Base-by-base conservation (phyloP, 805 yeast species). In the Kodamaea neixiangensis region DNA sequence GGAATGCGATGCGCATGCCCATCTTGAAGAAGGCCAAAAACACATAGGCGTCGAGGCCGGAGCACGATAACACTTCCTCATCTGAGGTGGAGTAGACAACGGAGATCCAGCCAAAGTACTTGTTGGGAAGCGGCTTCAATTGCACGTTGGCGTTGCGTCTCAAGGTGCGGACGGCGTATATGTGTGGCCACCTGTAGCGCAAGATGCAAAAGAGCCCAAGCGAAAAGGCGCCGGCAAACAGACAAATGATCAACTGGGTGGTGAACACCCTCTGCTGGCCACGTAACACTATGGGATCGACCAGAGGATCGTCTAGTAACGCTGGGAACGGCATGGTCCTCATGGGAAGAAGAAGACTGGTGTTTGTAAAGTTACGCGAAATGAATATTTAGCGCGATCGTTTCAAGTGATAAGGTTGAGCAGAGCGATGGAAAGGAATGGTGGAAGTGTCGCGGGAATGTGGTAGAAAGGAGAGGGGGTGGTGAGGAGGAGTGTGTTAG, bases 241-340 rank as follows among this genome's bases (percentile, higher is more conserved):
- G 59, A 53, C 85, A 81, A 37, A 82, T 68, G 51, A 71, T 67
- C 45, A 82, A 64, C 60, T 82, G 87, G 11, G 82, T 79, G 44
- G 73, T 74, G 64, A 82, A 82, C 46, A 82, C 82, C n/a, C 83
- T 72, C 62, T 80, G 85, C 39, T 79, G 72, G 56, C 77, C 78
- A 49, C 71, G 68, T 19, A 71, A 67, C 17, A 78, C 76, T 5
- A 76, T 69, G 29, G 68, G 66, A 39, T 68, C 71, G 14, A 43
- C 43, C 7, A 39, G 35, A 37, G 41, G 41, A 37, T 37, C 41
- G 41, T 37, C 41, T 15, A 37, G 19, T 37, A 37, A 17, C 21
- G 41, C 41, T 15, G 41, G 41, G 21, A 37, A 15, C 41, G 20
- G 15, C 41, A 37, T 37, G 17, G 42, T 45, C 48, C 48, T 35